These are phyloP conservation scores for Glebionis coronaria DNA, from an alignment of 129 eudicot genomes.

Conservation along the genomic window DNA sequence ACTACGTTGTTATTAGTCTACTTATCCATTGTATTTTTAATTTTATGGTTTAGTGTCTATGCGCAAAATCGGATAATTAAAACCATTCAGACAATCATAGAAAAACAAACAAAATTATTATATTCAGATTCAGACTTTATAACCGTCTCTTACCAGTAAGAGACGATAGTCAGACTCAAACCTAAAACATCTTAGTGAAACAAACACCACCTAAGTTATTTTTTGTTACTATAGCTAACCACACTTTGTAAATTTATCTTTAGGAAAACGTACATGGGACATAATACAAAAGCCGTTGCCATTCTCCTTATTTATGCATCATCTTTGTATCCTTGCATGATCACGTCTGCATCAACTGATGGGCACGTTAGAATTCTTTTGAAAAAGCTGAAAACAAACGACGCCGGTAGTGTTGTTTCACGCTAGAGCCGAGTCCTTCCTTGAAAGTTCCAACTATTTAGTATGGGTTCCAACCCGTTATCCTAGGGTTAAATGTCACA, in stretches of 20 bases:
- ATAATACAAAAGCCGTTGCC: constrained; percentile 12
- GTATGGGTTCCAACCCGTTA: constrained; percentile 18
- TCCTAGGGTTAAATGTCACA: constrained; percentile 42
- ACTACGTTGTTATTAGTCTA: too few species aligned
- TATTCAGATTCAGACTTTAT: too few species aligned
- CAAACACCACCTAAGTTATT: too few species aligned
- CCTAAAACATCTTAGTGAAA: too few species aligned
- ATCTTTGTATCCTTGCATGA: constrained; percentile 32
- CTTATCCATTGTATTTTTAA: too few species aligned
- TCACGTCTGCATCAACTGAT: constrained; percentile 32
- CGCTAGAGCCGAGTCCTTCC: constrained; percentile 11
- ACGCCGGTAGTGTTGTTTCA: constrained; percentile 32
- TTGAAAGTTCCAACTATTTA: constrained; percentile 10
- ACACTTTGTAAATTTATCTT: neutral
- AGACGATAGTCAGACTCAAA: too few species aligned
- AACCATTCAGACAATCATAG: too few species aligned
- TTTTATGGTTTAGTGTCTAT: too few species aligned
- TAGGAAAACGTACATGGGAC: constrained; percentile 48
- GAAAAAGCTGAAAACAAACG: constrained; percentile 36
- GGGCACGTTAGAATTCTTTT: constrained; percentile 43
- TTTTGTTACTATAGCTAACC: neutral
- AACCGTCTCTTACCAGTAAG: too few species aligned
- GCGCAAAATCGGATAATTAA: too few species aligned
- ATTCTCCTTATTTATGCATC: constrained; percentile 30
- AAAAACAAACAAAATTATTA: too few species aligned